phyloP scores from a whole-genome alignment of 192 early-diverging fungal genomes.

The Mortierella antarctica region DNA sequence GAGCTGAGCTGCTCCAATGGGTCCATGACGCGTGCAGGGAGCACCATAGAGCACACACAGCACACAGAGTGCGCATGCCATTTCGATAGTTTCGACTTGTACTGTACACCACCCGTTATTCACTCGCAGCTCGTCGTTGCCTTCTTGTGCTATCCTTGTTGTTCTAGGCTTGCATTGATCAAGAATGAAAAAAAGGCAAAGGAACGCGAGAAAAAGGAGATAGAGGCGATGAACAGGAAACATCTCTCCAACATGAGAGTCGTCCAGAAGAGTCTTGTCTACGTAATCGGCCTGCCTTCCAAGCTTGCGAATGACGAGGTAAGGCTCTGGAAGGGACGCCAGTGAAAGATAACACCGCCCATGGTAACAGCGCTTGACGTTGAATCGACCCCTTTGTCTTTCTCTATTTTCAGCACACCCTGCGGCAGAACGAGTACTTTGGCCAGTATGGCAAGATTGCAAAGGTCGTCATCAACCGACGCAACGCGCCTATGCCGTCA shows the following conservation, averaged over 20 bases:
- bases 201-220: conserved; percentile 92
- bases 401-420: conserved; percentile 55
- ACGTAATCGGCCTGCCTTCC: conserved; percentile 92
- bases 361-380: neutral
- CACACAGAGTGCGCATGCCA: too few relatives aligned
- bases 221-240: conserved; percentile 80
- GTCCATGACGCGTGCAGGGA: too few relatives aligned
- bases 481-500: conserved; percentile 60
- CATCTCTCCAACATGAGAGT: conserved; percentile 92
- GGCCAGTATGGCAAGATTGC: conserved; percentile 98
- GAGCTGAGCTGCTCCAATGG: too few relatives aligned
- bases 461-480: conserved; percentile 91
- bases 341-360: neutral
- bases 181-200: conserved; percentile 77
- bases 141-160: neutral
- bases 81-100: too few relatives aligned
- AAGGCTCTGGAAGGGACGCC: neutral
- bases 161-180: conserved; percentile 53
- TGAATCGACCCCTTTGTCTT: neutral
- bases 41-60: too few relatives aligned
- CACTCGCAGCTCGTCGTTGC: neutral
- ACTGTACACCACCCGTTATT: too few relatives aligned
- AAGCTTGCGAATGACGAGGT: conserved; percentile 93
- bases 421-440: conserved; percentile 93
- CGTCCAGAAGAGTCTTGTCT: conserved; percentile 97